Evolutionary conservation across 768 basidiomycete species (phyloP), one percentile per base, ranked within the genome.

Genomic region (Cystofilobasidium ferigula): DNA sequence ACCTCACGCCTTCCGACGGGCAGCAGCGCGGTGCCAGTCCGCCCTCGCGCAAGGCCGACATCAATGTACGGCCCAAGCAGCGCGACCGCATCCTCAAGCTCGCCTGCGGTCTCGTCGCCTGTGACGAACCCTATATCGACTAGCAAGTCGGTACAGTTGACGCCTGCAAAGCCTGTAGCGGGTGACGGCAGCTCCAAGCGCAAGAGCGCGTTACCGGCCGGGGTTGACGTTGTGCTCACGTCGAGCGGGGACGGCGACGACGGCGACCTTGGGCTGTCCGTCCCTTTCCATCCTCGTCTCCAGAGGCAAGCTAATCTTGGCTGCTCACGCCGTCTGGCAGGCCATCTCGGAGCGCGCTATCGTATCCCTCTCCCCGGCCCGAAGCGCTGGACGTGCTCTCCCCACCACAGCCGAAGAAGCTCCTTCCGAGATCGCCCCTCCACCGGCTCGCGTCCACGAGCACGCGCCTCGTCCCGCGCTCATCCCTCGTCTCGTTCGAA

Each of bases 401-500:
- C 13, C 51, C 51, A n/a, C 51, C 51, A 28, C 18, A 3, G 12
- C 2, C 16, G 14, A 28, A 32, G 28, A 3, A 22, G 30, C 28
- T 14, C 3, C 30, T 54, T 16, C 51, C 51, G 9, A 54, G 32
- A n/a, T 30, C 51, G 51, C 28, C 51, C 6, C 28, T 54, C 7
- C 7, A 32, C 28, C 26, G 51, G 3, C 51, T 54, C n/a, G n/a
- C n/a, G 28, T 54, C 51, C 9, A 54, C 26, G 13, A 10, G 18
- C 51, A 28, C 9, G 13, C 51, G 51, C 2, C 51, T 54, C 51
- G 51, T 32, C 16, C 51, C 51, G 3, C 51, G 51, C 28, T 54
- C 51, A 28, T 54, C 51, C 18, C 51, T 54, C 51, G 51, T 54
- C 14, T 54, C 51, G 51, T 54, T 54, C 51, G 51, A 54, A 28